These are phyloP conservation scores for Candida piceae DNA, from an alignment of 805 yeast species.

Conservation along the genomic window DNA sequence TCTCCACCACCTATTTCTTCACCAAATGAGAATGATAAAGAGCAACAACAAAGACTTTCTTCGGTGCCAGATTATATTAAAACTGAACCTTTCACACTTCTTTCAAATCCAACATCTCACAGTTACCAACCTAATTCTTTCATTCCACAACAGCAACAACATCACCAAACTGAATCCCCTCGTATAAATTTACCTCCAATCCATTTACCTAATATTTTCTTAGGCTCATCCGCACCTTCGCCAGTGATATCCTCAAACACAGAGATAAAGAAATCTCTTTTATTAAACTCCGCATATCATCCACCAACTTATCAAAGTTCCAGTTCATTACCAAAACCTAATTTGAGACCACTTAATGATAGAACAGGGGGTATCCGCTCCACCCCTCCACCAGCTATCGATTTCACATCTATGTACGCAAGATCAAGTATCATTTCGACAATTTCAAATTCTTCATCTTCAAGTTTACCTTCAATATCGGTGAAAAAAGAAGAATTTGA, in stretches of 20 bases:
- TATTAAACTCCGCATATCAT: no score
- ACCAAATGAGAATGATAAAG: neutral
- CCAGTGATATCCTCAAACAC: neutral
- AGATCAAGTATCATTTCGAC: neutral
- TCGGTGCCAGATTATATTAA: neutral
- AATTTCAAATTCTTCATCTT: neutral
- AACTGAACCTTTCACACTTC: neutral
- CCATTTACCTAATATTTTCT: neutral
- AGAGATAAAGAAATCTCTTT: no score
- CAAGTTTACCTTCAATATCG: neutral
- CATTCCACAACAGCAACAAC: neutral
- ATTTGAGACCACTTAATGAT: neutral
- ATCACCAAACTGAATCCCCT: no score
- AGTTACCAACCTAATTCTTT: neutral
- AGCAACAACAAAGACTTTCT: neutral
- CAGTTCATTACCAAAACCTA: neutral
- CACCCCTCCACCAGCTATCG: no score
- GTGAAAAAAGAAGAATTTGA: no score
- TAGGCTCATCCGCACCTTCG: neutral
- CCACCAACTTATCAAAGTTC: no score
- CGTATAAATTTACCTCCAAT: neutral
- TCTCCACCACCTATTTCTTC: conserved; percentile 1
- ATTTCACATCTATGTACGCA: no score
- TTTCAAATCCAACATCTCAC: neutral
- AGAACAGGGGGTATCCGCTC: no score